These are phyloP conservation scores for Penicillium sp. DNA, from an alignment of 2,329 filamentous ascomycete genomes.

Conservation along the genomic window DNA sequence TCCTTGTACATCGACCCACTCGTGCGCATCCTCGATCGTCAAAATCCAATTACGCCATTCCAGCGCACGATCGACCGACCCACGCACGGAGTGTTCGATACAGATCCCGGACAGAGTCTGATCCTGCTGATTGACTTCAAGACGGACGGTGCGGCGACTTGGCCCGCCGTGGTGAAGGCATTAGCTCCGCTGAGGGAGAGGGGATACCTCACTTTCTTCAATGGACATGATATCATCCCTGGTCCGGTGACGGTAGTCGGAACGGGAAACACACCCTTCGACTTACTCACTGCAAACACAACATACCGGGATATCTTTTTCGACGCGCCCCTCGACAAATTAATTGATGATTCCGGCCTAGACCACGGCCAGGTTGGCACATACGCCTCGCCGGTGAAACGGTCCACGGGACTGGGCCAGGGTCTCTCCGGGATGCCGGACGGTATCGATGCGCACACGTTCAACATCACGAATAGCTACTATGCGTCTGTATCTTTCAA, in stretches of 20 bases:
- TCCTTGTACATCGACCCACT: conserved; percentile 59
- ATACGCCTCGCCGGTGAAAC: background rate
- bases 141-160: conserved; percentile 44
- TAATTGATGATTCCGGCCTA: conserved; percentile 30
- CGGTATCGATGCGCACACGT: conserved; percentile 45
- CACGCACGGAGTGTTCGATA: conserved; percentile 56
- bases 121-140: conserved; percentile 60
- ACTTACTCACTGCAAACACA: conserved; percentile 50
- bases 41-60: conserved; percentile 51
- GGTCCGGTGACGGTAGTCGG: conserved; percentile 58
- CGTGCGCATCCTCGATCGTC: conserved; percentile 52
- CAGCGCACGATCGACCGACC: conserved; percentile 33
- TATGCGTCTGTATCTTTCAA: conserved; percentile 61
- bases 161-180: conserved; percentile 46
- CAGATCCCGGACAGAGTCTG: conserved; percentile 52
- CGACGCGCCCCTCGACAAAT: conserved; percentile 55
- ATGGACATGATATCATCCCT: conserved; percentile 47
- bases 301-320: conserved; percentile 60
- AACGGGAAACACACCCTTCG: conserved; percentile 57
- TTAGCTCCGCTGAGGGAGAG: conserved; percentile 53
- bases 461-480: conserved; percentile 58
- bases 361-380: background rate
- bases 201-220: conserved; percentile 56
- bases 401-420: conserved; percentile 44
- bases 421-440: conserved; percentile 49